Base-by-base conservation (phyloP, 129 eudicot species). In the Apium graveolens region DNA sequence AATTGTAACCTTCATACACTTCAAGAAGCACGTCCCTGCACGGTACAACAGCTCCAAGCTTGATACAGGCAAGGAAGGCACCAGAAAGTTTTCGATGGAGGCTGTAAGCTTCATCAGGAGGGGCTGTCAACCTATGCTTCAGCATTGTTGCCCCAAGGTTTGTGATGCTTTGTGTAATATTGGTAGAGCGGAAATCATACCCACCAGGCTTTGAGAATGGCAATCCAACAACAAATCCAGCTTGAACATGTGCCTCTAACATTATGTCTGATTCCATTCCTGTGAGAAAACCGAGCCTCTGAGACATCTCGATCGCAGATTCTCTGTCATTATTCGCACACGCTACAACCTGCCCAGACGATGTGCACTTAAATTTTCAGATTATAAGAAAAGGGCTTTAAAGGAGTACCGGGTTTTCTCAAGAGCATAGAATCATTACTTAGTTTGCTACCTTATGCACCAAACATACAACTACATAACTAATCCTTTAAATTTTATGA, bases 91-190 rank as follows among this genome's bases (percentile, higher is more conserved):
- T 94, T 38, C 97, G 88, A 78, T 94, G 98, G 14, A 94, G 91
- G 78, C 98, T 91, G 86, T 94, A 94, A 4, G 88, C 98, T 87
- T 94, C 98, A 55, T 91, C 98, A 5, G 98, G 97, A n/a, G 98
- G 98, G 16, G 98, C 93, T 41, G 98, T 91, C 78, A 94, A 83
- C 81, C 98, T 82, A 82, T 94, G 97, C 82, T 91, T 88, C 77
- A 94, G 84, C 98, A 94, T 94, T 35, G 96, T 94, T 14, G 90
- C 93, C 72, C 98, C 96, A 10, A 94, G 88, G 70, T 90, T 85
- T 79, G 98, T 86, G 34, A 94, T 16, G 84, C 97, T 94, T 55
- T 86, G 91, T 43, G 97, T 86, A 75, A 91, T 87, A 79, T 90
- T 91, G 72, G 88, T 90, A 44, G 98, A 84, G 16, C 93, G 90